Evolutionary conservation across 2,329 filamentous ascomycete genomes (phyloP).

Genomic region (Beauveria caledonica): DNA sequence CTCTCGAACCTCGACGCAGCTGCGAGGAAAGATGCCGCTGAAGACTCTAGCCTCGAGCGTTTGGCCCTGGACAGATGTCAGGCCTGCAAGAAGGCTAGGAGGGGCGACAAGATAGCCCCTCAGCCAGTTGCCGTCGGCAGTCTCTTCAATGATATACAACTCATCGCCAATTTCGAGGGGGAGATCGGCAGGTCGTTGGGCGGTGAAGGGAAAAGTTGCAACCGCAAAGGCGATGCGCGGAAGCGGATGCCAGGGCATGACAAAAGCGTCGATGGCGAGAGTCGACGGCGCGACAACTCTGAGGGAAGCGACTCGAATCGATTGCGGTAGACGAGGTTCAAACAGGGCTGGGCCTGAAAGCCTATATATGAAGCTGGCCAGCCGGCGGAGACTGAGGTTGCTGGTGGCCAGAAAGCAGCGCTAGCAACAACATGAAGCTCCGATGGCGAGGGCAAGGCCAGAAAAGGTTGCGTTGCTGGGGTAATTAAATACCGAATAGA

Average conservation of each 20-base stretch:
- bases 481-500: not conserved
- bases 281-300: slow-evolving; percentile 7
- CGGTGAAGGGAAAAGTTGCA: slow-evolving; percentile 87
- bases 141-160: slow-evolving; percentile 97
- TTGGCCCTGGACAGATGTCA: slow-evolving; percentile 86
- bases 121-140: slow-evolving; percentile 85
- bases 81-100: slow-evolving; percentile 80
- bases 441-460: not conserved
- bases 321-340: not conserved
- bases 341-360: not conserved
- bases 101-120: slow-evolving; percentile 92
- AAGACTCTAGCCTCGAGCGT: slow-evolving; percentile 94
- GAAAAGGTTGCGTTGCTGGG: not conserved
- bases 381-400: slow-evolving; percentile 8
- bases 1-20: slow-evolving; percentile 91
- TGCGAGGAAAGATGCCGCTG: slow-evolving; percentile 93
- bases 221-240: slow-evolving; percentile 97
- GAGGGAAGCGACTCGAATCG: not conserved
- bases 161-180: slow-evolving; percentile 97
- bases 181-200: slow-evolving; percentile 79
- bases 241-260: slow-evolving; percentile 95
- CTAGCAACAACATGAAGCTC: slow-evolving; percentile 11
- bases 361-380: not conserved
- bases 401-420: not conserved
- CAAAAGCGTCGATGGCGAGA: slow-evolving; percentile 8